A percentile compares a stretch with the other conserved stretches of the same genome.
Conservation (phyloP, 2,329 filamentous ascomycete genomes). For the Colletotrichum camelliae region DNA sequence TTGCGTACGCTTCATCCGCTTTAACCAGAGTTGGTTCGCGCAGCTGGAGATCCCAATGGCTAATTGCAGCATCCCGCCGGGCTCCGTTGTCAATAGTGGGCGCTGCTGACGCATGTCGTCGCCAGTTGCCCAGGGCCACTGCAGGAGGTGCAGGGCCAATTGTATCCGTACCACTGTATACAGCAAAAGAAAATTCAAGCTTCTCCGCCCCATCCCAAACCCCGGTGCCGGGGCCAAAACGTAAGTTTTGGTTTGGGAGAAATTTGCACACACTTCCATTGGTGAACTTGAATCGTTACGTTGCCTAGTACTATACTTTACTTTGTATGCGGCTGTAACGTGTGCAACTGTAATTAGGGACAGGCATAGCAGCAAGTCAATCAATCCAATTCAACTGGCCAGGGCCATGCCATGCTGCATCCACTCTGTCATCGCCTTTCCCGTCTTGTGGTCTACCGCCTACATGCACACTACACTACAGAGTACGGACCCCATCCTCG, state of each 20-base stretch:
- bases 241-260: background rate
- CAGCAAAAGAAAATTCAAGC: background rate
- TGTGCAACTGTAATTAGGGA: background rate
- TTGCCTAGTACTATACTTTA: background rate
- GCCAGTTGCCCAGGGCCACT: background rate
- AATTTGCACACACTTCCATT: background rate
- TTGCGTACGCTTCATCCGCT: background rate
- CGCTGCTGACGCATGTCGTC: background rate
- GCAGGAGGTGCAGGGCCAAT: background rate
- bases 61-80: background rate
- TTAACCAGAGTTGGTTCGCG: background rate
- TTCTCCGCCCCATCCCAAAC: background rate
- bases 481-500: background rate
- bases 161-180: background rate
- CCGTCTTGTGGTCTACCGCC: background rate
- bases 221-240: background rate
- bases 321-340: background rate
- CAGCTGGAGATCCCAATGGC: background rate
- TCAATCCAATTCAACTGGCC: background rate
- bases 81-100: background rate
- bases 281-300: background rate
- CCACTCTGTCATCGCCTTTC: background rate
- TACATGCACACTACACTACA: background rate
- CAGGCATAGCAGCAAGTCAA: background rate
- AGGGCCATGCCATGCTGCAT: background rate